These are phyloP conservation scores for Ganoderma lucidum DNA, from an alignment of 1,284 basidiomycete species.

Conservation along the genomic window DNA sequence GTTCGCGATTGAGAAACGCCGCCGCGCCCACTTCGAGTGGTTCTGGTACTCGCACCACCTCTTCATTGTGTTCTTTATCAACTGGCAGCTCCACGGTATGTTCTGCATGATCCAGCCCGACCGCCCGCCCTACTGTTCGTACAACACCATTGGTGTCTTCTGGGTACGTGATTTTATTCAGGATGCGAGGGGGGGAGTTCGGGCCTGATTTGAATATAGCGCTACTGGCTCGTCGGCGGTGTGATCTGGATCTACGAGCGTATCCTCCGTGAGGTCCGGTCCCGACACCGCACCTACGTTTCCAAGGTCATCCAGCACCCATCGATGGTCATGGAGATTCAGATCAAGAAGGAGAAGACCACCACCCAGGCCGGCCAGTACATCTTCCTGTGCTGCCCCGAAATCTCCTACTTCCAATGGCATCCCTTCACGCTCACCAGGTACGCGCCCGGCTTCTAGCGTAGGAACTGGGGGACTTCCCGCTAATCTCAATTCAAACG, in stretches of 20 bases:
- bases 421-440: conserved; percentile 93
- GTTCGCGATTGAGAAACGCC: conserved; percentile 82
- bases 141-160: conserved; percentile 87
- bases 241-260: conserved; percentile 87
- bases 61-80: conserved; percentile 89
- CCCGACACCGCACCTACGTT: conserved; percentile 88
- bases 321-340: conserved; percentile 88
- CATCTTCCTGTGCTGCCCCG: conserved; percentile 88
- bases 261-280: conserved; percentile 86
- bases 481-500: conserved; percentile 3
- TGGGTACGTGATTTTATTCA: conserved; percentile 64
- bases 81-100: conserved; percentile 94
- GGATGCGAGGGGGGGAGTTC: neutral
- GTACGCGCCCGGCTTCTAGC: conserved; percentile 40
- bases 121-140: conserved; percentile 84
- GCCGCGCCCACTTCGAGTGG: conserved; percentile 77
- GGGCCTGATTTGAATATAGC: conserved; percentile 50
- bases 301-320: conserved; percentile 95
- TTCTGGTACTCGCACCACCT: conserved; percentile 94
- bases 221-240: conserved; percentile 90
- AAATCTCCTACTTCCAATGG: conserved; percentile 93
- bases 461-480: neutral
- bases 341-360: conserved; percentile 93
- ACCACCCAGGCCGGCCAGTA: conserved; percentile 85
- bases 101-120: conserved; percentile 96